These are phyloP conservation scores for Fusarium verrucosum DNA, from an alignment of 2,329 filamentous ascomycete species.

Conservation along the genomic window DNA sequence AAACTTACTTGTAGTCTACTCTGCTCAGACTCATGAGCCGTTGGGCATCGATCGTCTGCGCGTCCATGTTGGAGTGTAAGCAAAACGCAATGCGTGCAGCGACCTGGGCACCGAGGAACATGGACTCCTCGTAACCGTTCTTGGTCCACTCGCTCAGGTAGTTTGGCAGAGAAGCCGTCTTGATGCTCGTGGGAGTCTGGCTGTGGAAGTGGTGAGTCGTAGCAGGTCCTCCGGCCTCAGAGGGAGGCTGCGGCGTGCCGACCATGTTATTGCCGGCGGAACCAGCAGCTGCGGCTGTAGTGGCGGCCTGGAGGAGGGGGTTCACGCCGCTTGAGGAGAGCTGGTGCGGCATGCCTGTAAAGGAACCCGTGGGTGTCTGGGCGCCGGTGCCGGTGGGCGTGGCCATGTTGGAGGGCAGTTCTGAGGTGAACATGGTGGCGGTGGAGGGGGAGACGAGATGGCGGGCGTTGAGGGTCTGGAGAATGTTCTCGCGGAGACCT, in stretches of 20 bases:
- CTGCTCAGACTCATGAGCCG: conserved; percentile 65
- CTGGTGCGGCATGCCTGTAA: conserved; percentile 64
- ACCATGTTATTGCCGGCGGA: conserved; percentile 54
- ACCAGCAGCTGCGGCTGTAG: conserved; percentile 70
- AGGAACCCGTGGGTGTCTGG: conserved; percentile 81
- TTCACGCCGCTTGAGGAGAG: conserved; percentile 74
- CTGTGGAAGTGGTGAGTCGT: conserved; percentile 65
- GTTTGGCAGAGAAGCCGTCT: conserved; percentile 77
- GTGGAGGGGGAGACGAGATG: conserved; percentile 92
- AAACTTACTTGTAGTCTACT: conserved; percentile 69
- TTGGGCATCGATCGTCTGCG: conserved; percentile 61
- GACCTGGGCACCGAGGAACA: conserved; percentile 88
- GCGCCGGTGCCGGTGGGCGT: conserved; percentile 90
- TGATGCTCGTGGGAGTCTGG: conserved; percentile 85
- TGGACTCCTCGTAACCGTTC: conserved; percentile 79
- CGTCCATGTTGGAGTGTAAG: conserved; percentile 65
- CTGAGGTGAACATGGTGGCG: conserved; percentile 95
- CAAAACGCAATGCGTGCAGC: conserved; percentile 72
- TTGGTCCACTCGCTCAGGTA: conserved; percentile 94
- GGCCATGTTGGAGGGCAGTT: conserved; percentile 91
- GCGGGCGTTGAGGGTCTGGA: conserved; percentile 80
- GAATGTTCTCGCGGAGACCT: conserved; percentile 89
- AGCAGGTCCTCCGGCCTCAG: conserved; percentile 49
- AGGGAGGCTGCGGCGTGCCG: conserved; percentile 54
- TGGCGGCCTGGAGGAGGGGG: conserved; percentile 90